Conservation (phyloP, 106 monocot species). For the Phalaenopsis aphrodite region DNA sequence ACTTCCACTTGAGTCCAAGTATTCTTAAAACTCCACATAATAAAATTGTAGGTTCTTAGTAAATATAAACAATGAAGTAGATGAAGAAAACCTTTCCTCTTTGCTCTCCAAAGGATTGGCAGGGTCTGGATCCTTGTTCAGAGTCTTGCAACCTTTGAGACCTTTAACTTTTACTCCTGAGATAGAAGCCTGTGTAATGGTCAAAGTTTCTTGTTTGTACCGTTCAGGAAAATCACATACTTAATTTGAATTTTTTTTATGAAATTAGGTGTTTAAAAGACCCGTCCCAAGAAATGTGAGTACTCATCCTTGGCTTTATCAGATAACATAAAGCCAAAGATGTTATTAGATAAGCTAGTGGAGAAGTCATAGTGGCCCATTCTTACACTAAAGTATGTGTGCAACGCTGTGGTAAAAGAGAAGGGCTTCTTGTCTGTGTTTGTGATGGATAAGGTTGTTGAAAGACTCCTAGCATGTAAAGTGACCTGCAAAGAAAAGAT, state of each 20-base stretch:
- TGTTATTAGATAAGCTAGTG: neutral
- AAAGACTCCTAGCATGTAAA: conserved; percentile 46
- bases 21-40: neutral
- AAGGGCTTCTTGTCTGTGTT: conserved; percentile 86
- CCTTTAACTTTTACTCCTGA: conserved; percentile 70
- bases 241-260: too few species aligned
- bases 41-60: neutral
- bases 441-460: conserved; percentile 48
- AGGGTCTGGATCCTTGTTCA: conserved; percentile 97
- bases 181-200: conserved; percentile 61
- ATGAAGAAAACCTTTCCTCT: conserved; percentile 59
- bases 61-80: neutral
- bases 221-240: too few species aligned
- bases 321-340: conserved; percentile 4
- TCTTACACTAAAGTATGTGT: conserved; percentile 88
- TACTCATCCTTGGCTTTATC: neutral
- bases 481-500: conserved; percentile 34
- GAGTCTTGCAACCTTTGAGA: conserved; percentile 70
- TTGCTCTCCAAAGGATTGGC: conserved; percentile 72
- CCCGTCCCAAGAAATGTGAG: too few species aligned
- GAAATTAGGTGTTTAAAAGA: too few species aligned
- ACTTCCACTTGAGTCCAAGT: too few species aligned
- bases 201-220: neutral
- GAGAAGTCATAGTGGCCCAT: neutral
- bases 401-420: conserved; percentile 75